These are phyloP conservation scores for Vickermania ingenoplastis DNA, from an alignment of 208 protist genomes.

Conservation along the genomic window DNA sequence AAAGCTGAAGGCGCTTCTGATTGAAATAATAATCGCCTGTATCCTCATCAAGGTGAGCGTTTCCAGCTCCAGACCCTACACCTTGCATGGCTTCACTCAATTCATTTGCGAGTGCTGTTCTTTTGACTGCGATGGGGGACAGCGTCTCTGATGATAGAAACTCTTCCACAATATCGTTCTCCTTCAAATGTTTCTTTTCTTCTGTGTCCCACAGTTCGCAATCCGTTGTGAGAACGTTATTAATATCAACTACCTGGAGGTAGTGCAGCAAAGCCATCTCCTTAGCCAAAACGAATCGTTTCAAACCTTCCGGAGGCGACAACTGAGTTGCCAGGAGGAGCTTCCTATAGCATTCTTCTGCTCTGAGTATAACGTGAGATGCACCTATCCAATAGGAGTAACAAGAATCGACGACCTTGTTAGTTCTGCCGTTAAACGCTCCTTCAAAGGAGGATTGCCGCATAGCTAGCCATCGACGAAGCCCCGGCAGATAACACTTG, in stretches of 20 bases:
- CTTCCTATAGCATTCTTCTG: constrained; percentile 30
- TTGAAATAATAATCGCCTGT: constrained; percentile 67
- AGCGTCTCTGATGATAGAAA: not conserved
- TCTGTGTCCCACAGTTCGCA: not conserved
- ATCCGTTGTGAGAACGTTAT: not conserved
- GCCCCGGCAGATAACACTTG: constrained; percentile 29
- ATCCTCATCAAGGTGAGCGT: constrained; percentile 26
- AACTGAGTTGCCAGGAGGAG: constrained; percentile 2
- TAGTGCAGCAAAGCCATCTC: not conserved
- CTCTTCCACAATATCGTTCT: not conserved
- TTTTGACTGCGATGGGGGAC: not conserved
- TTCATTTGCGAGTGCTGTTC: not conserved
- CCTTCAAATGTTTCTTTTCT: not conserved
- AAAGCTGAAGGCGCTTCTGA: constrained; percentile 66
- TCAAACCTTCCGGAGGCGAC: not conserved
- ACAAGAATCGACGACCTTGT: constrained; percentile 97
- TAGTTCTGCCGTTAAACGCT: constrained; percentile 94
- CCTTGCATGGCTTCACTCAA: not conserved
- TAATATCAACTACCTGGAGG: not conserved
- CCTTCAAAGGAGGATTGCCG: constrained; percentile 78
- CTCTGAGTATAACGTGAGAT: constrained; percentile 50
- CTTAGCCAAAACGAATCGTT: not conserved
- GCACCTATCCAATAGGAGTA: constrained; percentile 96
- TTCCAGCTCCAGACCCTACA: not conserved
- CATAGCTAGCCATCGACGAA: constrained; percentile 67